Evolutionary conservation across 2,329 filamentous ascomycete genomes (phyloP), one percentile per base, ranked within the genome.

Genomic region (Monosporascus ibericus): DNA sequence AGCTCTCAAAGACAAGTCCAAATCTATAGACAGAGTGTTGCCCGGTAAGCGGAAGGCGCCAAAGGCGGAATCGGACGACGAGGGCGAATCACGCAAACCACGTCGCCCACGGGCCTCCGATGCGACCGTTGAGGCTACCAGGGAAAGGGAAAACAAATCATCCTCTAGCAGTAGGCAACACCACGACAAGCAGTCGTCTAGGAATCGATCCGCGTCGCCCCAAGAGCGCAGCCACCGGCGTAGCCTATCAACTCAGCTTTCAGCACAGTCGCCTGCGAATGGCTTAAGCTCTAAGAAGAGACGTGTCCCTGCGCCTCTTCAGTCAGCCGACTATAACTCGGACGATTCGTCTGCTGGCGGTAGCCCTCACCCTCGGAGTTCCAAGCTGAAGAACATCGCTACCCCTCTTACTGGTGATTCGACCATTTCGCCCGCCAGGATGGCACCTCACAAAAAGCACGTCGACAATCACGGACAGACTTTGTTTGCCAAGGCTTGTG

Each of bases 401-500:
- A 80, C 80, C 1, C 79, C 81, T 7, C 73, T 76, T 11, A 77
- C 79, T 3, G 74, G 81, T 58, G 78, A 85, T 54, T 75, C 83
- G 61, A 74, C 81, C 61, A 77, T 85, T 60, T 84, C 89, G 48
- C 79, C 88, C 53, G 80, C 84, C 60, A 85, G 87, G 61, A 83
- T 89, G 68, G 74, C 73, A 0, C 82, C 83, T 2, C 87, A 90
- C 66, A 95, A 92, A 68, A 92, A 94, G 62, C 87, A 92, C 64
- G 84, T 92, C 22, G 94, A 97, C 70, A 88, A 90, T 51, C 95
- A 95, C 66, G 94, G 94, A 22, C 88, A 95, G 60, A 99, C 94
- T 5, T 82, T 87, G 50, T 77, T 99, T 24, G 91, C 92, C n/a
- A 85, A 92, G 58, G 91, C 92, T 27, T 95, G 91, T 68, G 89